Evolutionary conservation across 257 asterid species (phyloP), one percentile per base, ranked within the genome.

Genomic region (Solanum etuberosum): DNA sequence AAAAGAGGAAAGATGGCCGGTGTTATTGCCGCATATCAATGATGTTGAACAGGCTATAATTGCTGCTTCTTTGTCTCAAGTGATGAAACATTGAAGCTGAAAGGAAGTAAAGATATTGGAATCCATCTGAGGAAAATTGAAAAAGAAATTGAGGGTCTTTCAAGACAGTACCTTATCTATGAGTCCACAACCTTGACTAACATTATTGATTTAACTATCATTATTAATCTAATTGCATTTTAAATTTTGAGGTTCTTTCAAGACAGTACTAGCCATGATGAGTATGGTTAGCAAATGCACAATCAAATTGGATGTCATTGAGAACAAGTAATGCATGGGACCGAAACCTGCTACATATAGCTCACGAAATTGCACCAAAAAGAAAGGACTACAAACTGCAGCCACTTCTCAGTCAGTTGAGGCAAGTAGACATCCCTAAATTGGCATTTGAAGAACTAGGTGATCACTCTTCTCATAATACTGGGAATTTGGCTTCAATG

Each of bases 61-160:
- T 34, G 46, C 1, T 72, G 46, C 27, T 34, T 29, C 80, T 72
- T 2, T 9, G 15, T 10, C 5, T 72, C 27, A 18, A 72, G 27
- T 72, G 43, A 32, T 72, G 43, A 72, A 72, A 72, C 46, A 72
- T 18, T 72, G 80, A 34, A 34, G 43, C 46, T 9, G 43, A 40
- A 72, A 72, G 27, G 80, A 72, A 72, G 80, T 16, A 83, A 54
- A 11, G n/a, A 51, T 32, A 70, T 7, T 83, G n/a, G 90, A 74
- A 65, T 89, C 70, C 14, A 40, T 21, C 73, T 68, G 68, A 90
- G 84, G 78, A 93, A 67, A 92, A 92, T 70, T 32, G 78, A 31
- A 70, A 31, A 67, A 25, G 31, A 67, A 68, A 14, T 70, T 31
- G n/a, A 70, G 25, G 42, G 42, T 70, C 8, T 4, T 70, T 16